phyloP scores from a whole-genome alignment of 768 basidiomycete species.

The Sporobolomyces roseus region DNA sequence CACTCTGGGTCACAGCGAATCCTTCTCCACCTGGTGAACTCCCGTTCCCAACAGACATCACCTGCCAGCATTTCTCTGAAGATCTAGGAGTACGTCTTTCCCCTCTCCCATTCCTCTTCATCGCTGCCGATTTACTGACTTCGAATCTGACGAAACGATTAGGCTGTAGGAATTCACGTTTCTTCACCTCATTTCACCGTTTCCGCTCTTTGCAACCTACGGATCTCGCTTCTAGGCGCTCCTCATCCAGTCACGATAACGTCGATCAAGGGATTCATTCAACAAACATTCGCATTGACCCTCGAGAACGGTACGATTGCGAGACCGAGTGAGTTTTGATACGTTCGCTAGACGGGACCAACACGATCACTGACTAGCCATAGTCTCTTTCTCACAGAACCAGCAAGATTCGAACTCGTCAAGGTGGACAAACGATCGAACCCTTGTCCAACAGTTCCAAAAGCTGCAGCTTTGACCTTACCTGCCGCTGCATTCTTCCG shows the following conservation, averaged over 20 bases:
- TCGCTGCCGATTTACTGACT: too few relatives aligned
- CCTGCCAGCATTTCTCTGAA: slow-evolving; percentile 14
- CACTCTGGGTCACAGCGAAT: slow-evolving; percentile 23
- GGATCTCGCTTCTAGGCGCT: slow-evolving; percentile 23
- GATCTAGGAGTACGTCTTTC: slow-evolving; percentile 31
- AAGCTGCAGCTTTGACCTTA: not conserved
- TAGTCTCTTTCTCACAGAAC: too few relatives aligned
- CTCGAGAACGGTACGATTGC: slow-evolving; percentile 10
- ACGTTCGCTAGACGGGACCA: too few relatives aligned
- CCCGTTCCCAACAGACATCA: slow-evolving; percentile 15
- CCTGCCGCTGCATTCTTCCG: not conserved
- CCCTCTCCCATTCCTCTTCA: not conserved
- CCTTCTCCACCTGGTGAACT: slow-evolving; percentile 22
- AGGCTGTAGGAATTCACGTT: slow-evolving; percentile 33
- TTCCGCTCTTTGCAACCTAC: slow-evolving; percentile 25
- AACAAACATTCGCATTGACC: slow-evolving; percentile 8
- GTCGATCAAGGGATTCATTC: slow-evolving; percentile 25
- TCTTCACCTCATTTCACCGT: slow-evolving; percentile 36
- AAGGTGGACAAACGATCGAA: slow-evolving; percentile 23
- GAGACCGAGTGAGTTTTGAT: too few relatives aligned
- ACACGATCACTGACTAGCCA: too few relatives aligned
- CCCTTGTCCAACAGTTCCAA: slow-evolving; percentile 1
- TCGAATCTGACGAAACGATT: too few relatives aligned
- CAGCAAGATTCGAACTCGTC: not conserved
- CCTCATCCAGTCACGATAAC: not conserved